phyloP scores from a whole-genome alignment of 1,284 basidiomycete genomes.

The Boletellus sp. region DNA sequence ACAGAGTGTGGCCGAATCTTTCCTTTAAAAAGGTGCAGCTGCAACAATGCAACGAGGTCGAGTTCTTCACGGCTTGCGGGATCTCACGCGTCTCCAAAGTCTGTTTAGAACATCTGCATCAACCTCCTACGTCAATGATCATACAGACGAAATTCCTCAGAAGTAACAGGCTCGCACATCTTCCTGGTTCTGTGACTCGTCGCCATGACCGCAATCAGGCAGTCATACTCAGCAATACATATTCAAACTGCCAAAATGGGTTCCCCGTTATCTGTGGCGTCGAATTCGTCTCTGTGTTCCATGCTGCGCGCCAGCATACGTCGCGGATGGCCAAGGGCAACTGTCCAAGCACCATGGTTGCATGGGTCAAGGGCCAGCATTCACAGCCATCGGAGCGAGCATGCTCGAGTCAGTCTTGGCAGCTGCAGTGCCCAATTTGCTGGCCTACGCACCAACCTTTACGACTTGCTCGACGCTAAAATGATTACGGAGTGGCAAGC shows the following conservation, averaged over 20 bases:
- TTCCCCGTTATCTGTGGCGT: constrained; percentile 31
- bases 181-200: constrained; percentile 26
- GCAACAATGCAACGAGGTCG: constrained; percentile 26
- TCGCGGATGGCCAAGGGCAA: constrained; percentile 9
- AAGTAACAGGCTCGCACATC: constrained; percentile 2
- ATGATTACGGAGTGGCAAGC: constrained; percentile 10
- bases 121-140: constrained; percentile 23
- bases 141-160: constrained; percentile 5
- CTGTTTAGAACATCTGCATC: constrained; percentile 23
- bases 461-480: constrained; percentile 16
- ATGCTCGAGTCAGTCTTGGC: constrained; percentile 14
- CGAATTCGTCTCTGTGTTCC: constrained; percentile 24
- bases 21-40: constrained; percentile 26
- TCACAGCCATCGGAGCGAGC: constrained; percentile 16
- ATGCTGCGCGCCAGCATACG: constrained; percentile 23
- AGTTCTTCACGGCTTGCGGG: constrained; percentile 2
- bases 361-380: constrained; percentile 31
- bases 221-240: constrained; percentile 1
- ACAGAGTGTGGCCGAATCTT: constrained; percentile 10
- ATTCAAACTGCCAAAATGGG: constrained; percentile 25
- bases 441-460: constrained; percentile 18
- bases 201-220: constrained; percentile 19
- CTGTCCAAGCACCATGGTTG: constrained; percentile 15
- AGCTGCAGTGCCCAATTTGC: constrained; percentile 20
- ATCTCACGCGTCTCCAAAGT: constrained; percentile 27